These are phyloP conservation scores for Thielaviopsis populi DNA, from an alignment of 2,329 filamentous ascomycete species.

Conservation along the genomic window DNA sequence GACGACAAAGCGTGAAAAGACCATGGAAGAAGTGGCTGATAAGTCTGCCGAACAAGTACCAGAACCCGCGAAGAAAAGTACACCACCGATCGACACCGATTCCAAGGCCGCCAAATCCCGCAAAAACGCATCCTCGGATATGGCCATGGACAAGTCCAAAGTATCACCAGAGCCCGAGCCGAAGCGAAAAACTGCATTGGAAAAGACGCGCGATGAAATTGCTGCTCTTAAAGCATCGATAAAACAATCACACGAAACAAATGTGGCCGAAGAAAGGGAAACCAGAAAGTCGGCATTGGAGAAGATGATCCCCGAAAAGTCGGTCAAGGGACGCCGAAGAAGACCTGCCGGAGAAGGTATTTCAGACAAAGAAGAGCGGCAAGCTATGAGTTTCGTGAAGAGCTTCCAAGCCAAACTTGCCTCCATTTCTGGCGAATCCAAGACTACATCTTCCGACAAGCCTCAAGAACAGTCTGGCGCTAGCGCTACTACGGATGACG, in stretches of 20 bases:
- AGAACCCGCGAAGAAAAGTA: neutral
- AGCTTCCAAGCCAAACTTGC: constrained; percentile 11
- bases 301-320: constrained; percentile 57
- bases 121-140: neutral
- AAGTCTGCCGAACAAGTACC: neutral
- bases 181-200: constrained; percentile 32
- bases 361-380: constrained; percentile 27
- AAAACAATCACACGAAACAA: constrained; percentile 39
- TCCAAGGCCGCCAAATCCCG: neutral
- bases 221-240: constrained; percentile 69
- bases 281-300: constrained; percentile 55
- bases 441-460: neutral
- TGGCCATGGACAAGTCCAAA: constrained; percentile 9
- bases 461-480: neutral
- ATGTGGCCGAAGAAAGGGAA: constrained; percentile 34
- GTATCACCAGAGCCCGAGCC: constrained; percentile 17
- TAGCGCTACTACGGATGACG: constrained; percentile 20
- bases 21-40: neutral
- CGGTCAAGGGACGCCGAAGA: constrained; percentile 47
- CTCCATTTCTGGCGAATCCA: neutral
- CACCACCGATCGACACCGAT: neutral
- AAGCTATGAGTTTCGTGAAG: constrained; percentile 19
- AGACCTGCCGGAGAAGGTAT: constrained; percentile 43
- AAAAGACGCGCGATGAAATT: constrained; percentile 65
- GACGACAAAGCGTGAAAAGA: neutral